Conservation (phyloP, 1,284 basidiomycete species). For the Cutaneotrichosporon dermatis region DNA sequence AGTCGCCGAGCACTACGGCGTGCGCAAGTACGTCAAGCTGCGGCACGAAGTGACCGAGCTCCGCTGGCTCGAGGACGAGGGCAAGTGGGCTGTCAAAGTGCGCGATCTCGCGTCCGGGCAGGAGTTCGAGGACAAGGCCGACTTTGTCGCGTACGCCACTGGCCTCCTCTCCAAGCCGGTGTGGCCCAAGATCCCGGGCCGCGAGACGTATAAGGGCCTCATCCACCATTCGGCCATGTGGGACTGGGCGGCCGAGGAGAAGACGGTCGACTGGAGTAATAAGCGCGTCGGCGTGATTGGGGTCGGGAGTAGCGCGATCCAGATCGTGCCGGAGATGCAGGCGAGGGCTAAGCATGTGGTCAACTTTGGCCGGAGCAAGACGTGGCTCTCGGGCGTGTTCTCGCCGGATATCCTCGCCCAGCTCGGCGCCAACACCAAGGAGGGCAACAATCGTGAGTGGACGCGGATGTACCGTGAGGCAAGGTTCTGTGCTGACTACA, state of each 20-base stretch:
- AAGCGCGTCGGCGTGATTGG: conserved; percentile 19
- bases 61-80: conserved; percentile 23
- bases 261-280: conserved; percentile 19
- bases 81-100: conserved; percentile 26
- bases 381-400: conserved; percentile 32
- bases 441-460: conserved; percentile 8
- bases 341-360: conserved; percentile 10
- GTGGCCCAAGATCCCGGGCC: conserved; percentile 32
- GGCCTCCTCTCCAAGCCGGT: conserved; percentile 29
- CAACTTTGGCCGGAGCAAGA: conserved; percentile 11
- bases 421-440: conserved; percentile 8
- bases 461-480: too few relatives aligned
- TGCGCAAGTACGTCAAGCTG: conserved; percentile 28
- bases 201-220: conserved; percentile 29
- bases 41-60: conserved; percentile 27
- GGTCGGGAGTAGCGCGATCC: conserved; percentile 17
- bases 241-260: conserved; percentile 17
- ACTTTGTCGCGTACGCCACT: conserved; percentile 36
- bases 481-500: neutral
- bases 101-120: conserved; percentile 11
- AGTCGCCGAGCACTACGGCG: conserved; percentile 24
- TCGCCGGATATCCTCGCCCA: conserved; percentile 15
- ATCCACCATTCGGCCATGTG: conserved; percentile 30
- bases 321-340: conserved; percentile 30
- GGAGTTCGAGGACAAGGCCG: conserved; percentile 21